Base-by-base conservation (phyloP, 148 eudicot genomes). In the Chenopodium suecicum region DNA sequence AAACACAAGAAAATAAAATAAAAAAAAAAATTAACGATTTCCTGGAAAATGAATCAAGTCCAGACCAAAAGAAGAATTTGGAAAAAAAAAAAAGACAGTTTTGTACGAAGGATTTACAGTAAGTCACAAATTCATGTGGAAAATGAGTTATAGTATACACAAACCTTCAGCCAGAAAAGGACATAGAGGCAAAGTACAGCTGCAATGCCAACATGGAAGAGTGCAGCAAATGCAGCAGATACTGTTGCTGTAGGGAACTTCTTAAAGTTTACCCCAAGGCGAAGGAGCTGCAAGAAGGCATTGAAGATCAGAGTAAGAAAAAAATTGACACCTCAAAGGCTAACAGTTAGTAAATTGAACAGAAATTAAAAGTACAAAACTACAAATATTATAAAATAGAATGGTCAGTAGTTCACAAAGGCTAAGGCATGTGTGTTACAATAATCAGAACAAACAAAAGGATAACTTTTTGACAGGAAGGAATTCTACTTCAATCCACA, bases 111-210 rank as follows among this genome's bases (percentile, higher is more conserved):
- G 44, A 41, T 6, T 41, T 41, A 34, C 41, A 41, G 29, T 27
- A 27, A 41, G 0, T n/a, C 9, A 7, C 66, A 62, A 62, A 37
- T n/a, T 10, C 3, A 73, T 69, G 46, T 27, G 32, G 62, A 50
- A 50, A 50, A 14, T 1, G 14, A 64, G 44, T 37, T 20, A 41
- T 22, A 29, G 32, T 6, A n/a, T 32, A 80, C 65, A 32, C 88
- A 78, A 46, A 95, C 98, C 98, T 93, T 95, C 81, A 91, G 82
- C 99, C 99, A 96, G 91, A 96, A 96, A 68, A 96, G 89, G 4
- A 44, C 82, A 74, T 94, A 96, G 66, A 96, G 94, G 47, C 80
- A 23, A 25, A 96, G 93, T 78, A 96, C 95, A 22, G 97, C 92
- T 54, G 91, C 98, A 83, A 96, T 91, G 84, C 97, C 93, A 27